A percentile compares a stretch with the other conserved stretches of the same genome.
Evolutionary conservation across 345 rosid species (phyloP).

Genomic region (Corchorus capsularis): DNA sequence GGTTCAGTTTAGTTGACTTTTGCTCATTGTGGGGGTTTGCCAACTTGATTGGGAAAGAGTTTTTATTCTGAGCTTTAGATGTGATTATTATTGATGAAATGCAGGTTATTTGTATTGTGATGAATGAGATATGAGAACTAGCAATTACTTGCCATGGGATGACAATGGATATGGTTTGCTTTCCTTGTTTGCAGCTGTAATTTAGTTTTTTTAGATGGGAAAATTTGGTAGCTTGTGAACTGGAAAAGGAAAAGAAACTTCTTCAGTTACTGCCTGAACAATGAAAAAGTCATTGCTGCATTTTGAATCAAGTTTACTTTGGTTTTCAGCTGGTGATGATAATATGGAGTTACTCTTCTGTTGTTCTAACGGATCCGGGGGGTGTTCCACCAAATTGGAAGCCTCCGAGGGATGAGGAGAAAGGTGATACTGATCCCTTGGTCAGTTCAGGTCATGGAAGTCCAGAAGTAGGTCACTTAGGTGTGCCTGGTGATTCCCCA

Average conservation of each 20-base stretch:
- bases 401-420: slow-evolving; percentile 64
- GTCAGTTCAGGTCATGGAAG: slow-evolving; percentile 25
- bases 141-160: neutral
- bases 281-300: neutral
- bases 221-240: neutral
- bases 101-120: neutral
- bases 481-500: slow-evolving; percentile 31
- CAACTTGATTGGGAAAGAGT: neutral
- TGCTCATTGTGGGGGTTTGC: neutral
- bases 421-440: slow-evolving; percentile 41
- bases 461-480: slow-evolving; percentile 22
- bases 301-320: slow-evolving; percentile 14
- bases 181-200: neutral
- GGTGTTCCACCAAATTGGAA: slow-evolving; percentile 76
- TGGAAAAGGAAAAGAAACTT: neutral
- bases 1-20: neutral
- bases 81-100: neutral
- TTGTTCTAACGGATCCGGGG: slow-evolving; percentile 77
- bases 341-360: slow-evolving; percentile 76
- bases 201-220: slow-evolving; percentile 2
- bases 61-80: neutral
- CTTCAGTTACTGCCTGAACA: neutral
- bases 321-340: slow-evolving; percentile 66
- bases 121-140: neutral
- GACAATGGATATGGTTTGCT: neutral